These are phyloP conservation scores for Selenicereus undatus DNA, from an alignment of 148 eudicot genomes.

Conservation along the genomic window DNA sequence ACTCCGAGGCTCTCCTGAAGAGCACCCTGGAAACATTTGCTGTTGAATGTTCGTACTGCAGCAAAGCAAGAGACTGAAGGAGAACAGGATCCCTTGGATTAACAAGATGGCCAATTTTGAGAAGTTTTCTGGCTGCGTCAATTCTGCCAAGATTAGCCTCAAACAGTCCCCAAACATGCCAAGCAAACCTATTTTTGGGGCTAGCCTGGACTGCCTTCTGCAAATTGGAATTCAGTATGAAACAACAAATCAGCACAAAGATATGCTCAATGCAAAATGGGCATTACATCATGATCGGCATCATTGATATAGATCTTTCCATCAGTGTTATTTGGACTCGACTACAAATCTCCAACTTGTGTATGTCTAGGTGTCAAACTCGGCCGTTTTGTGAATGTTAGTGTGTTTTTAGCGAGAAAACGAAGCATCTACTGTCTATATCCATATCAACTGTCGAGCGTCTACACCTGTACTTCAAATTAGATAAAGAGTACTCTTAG, in stretches of 20 bases:
- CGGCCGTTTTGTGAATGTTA: neutral
- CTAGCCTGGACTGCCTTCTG: slow-evolving; percentile 95
- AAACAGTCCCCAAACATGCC: slow-evolving; percentile 98
- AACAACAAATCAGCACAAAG: neutral
- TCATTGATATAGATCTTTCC: neutral
- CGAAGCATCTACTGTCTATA: too few species aligned
- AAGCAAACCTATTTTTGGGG: slow-evolving; percentile 96
- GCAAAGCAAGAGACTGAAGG: slow-evolving; percentile 81
- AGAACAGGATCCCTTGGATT: slow-evolving; percentile 98
- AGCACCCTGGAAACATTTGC: slow-evolving; percentile 70
- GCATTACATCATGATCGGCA: neutral
- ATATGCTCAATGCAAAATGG: neutral
- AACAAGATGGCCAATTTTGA: slow-evolving; percentile 80
- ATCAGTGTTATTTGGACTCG: neutral
- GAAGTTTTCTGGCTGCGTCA: slow-evolving; percentile 65
- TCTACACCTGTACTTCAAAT: too few species aligned
- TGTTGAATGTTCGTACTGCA: slow-evolving; percentile 73
- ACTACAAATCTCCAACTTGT: neutral
- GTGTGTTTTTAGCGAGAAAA: too few species aligned
- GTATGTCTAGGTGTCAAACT: neutral
- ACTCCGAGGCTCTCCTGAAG: slow-evolving; percentile 71
- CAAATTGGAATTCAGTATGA: slow-evolving; percentile 6
- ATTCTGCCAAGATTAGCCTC: slow-evolving; percentile 68
- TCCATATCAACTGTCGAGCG: too few species aligned
- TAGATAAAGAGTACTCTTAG: neutral